Evolutionary conservation across 2,329 filamentous ascomycete genomes (phyloP), one percentile per base, ranked within the genome.

Genomic region (Cytospora mali): DNA sequence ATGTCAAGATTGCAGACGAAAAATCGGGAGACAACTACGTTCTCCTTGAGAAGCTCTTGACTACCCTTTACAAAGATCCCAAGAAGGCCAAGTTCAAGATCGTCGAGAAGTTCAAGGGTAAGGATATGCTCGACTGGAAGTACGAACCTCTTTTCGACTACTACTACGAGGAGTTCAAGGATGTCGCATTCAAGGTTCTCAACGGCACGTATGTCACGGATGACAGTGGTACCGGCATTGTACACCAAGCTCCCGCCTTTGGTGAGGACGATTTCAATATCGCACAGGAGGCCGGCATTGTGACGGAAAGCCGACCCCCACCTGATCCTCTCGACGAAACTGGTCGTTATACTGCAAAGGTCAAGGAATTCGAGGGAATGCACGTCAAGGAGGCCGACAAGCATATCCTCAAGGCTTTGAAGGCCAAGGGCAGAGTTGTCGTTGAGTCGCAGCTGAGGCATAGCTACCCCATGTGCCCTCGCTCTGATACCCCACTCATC

Each of bases 181-280:
- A 96, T 62, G 76, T 86, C 64, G 92, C 87, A 4, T 97, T 96
- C 82, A 86, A 83, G 69, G 90, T 97, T 5, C 74, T 96, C 67
- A 93, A 91, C 68, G 94, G 90, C 42, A 87, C 83, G 7, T 97
- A 97, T 71, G 93, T 97, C 62, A 95, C 91, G 28, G 87, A 90
- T 31, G 93, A 95, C 64, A 93, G 92, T 71, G 94, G 94, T 87
- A 92, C 92, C 35, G 94, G 94, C 72, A 90, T 98, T 66, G 94
- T 98, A 51, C 94, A 98, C 76, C 93, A 97, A 76, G 85, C 94
- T 5, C 94, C 94, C 2, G 92, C 93, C 1, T 97, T 94, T 72
- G 94, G 94, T 84, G 92, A 97, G 77, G 94, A 97, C 68, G 94
- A 98, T 88, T 97, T 96, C 80, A 89, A 88, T 68, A 87, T 95